These are phyloP conservation scores for Solanum commersonii DNA, from an alignment of 257 asterid species.

Conservation along the genomic window DNA sequence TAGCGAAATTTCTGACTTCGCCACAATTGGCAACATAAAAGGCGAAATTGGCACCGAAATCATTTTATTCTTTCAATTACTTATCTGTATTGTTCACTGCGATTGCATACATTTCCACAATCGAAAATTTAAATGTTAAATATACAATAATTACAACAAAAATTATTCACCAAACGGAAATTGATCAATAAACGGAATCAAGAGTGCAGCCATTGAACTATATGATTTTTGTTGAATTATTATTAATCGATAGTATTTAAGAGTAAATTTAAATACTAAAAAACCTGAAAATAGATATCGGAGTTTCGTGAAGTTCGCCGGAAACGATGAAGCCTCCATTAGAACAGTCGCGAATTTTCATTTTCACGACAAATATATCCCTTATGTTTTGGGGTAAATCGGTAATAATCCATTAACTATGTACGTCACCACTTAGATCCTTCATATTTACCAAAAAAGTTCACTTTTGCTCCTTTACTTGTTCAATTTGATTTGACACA, in stretches of 20 bases:
- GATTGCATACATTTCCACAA: neutral
- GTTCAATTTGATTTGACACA: too few species aligned
- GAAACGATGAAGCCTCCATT: conserved; percentile 47
- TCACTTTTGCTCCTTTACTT: neutral
- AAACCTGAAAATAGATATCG: conserved; percentile 36
- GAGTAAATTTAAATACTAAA: neutral
- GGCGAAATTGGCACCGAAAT: neutral
- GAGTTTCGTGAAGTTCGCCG: conserved; percentile 25
- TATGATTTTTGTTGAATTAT: neutral
- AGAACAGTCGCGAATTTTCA: neutral
- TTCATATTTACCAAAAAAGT: neutral
- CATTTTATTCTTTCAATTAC: neutral
- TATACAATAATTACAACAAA: neutral
- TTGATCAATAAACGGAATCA: neutral
- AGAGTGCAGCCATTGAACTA: neutral
- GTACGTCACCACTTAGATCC: neutral
- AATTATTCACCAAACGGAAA: neutral
- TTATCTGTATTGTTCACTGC: neutral
- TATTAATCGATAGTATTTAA: neutral
- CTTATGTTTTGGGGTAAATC: neutral
- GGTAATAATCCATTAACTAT: neutral
- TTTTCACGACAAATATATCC: neutral
- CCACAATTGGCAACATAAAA: neutral
- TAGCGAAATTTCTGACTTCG: neutral
- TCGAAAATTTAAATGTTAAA: neutral